A percentile compares a stretch with the other conserved stretches of the same genome.
These are phyloP conservation scores for Fragaria iinumae DNA, from an alignment of 306 rosid genomes.

Conservation along the genomic window DNA sequence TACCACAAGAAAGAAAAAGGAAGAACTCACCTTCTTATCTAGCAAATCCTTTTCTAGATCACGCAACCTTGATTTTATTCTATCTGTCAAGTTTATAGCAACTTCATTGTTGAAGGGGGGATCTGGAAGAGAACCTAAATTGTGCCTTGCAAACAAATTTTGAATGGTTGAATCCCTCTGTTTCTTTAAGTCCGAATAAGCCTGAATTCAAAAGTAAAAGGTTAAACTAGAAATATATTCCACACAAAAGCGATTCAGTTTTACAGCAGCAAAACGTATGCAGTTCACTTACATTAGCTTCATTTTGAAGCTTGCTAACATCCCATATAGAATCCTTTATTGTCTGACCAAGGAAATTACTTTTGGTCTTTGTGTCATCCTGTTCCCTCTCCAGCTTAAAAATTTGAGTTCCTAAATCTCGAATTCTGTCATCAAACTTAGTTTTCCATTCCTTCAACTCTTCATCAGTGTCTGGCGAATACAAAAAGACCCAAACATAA, in stretches of 20 bases:
- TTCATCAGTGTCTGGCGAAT: conserved; percentile 76
- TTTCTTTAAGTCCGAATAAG: conserved; percentile 61
- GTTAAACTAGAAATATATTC: conserved; percentile 24
- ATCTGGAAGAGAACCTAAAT: conserved; percentile 72
- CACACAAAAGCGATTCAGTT: conserved; percentile 21
- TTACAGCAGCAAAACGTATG: conserved; percentile 17
- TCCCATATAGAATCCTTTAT: conserved; percentile 43
- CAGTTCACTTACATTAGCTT: conserved; percentile 67
- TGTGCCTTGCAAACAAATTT: conserved; percentile 50
- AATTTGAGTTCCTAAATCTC: conserved; percentile 45
- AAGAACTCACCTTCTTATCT: conserved; percentile 63
- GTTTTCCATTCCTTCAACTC: conserved; percentile 85
- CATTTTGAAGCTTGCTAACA: conserved; percentile 75
- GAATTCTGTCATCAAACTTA: conserved; percentile 76
- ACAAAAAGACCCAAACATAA: conserved; percentile 12
- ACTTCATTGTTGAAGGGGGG: conserved; percentile 64
- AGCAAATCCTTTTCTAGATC: conserved; percentile 74
- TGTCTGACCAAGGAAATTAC: conserved; percentile 37
- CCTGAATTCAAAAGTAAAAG: conserved; percentile 54
- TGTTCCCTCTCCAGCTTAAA: conserved; percentile 72
- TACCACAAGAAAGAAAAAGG: not conserved
- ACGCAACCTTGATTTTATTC: conserved; percentile 59
- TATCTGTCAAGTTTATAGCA: conserved; percentile 59
- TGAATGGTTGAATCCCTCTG: conserved; percentile 73
- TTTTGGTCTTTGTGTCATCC: conserved; percentile 47